A percentile compares a stretch with the other conserved stretches of the same genome.
phyloP scores from a whole-genome alignment of 1,284 basidiomycete genomes.

The Apiotrichum montevideense region DNA sequence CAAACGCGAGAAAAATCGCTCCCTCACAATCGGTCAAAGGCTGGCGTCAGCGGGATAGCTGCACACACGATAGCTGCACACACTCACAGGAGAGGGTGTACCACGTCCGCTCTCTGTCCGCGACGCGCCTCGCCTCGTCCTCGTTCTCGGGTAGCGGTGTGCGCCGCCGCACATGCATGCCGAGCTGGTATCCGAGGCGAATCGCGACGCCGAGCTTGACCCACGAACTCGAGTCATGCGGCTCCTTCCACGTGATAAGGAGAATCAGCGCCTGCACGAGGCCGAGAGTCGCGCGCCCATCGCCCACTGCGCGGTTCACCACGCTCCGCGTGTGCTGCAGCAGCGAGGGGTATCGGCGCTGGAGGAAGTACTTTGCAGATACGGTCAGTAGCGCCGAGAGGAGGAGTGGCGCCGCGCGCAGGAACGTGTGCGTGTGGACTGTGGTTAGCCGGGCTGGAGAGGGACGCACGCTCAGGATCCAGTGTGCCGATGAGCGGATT shows the following conservation, averaged over 20 bases:
- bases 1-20: neutral
- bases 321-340: slow-evolving; percentile 9
- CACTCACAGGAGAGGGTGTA: slow-evolving; percentile 4
- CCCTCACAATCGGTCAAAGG: slow-evolving; percentile 1
- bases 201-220: slow-evolving; percentile 22
- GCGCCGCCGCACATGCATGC: slow-evolving; percentile 7
- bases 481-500: slow-evolving; percentile 17
- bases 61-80: too few species aligned
- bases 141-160: slow-evolving; percentile 3
- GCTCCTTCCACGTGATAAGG: slow-evolving; percentile 18
- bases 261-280: slow-evolving; percentile 16
- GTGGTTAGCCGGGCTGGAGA: neutral
- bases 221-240: slow-evolving; percentile 18
- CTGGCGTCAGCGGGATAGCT: neutral
- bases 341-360: neutral
- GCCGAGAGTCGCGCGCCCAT: slow-evolving; percentile 7
- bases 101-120: slow-evolving; percentile 12
- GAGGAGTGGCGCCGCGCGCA: slow-evolving; percentile 10
- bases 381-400: slow-evolving; percentile 12
- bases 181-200: slow-evolving; percentile 13
- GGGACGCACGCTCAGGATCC: slow-evolving; percentile 18
- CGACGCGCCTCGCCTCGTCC: slow-evolving; percentile 1
- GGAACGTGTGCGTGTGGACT: slow-evolving; percentile 13
- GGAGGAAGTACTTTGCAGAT: slow-evolving; percentile 10
- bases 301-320: slow-evolving; percentile 5